Evolutionary conservation across 2,329 filamentous ascomycete species (phyloP), one percentile per base, ranked within the genome.

Genomic region (Talaromyces funiculosus): DNA sequence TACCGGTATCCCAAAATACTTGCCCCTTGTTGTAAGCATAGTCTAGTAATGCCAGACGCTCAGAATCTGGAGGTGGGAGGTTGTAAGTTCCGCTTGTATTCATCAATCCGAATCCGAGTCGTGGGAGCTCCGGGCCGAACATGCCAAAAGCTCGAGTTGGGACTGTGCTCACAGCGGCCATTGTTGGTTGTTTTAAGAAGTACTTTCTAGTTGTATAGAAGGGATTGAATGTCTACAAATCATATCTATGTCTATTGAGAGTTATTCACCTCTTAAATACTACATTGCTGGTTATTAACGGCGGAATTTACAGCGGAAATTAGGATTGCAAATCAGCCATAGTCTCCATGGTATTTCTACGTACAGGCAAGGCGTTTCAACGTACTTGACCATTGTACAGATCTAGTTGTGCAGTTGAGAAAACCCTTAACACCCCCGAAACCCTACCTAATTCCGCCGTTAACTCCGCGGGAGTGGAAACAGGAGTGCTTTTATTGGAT

Each of bases 1-100:
- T 62, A 53, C 70, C 65, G 18, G 69, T 72, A 62, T 77, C 74
- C 74, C 75, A 77, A 61, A 75, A 73, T 1, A 70, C 73, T 29
- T 65, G 67, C 2, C 78, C 78, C 3, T 73, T 62, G 60, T 77
- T 74, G 12, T 72, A 65, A 1, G 78, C 75, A n/a, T 73, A 72
- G 63, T 81, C 77, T 1, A 80, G 72, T 1, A 80, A 38, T 2
- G 69, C 68, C 20, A 79, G 69, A 4, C 74, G 74, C 31, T 78
- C 75, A 57, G 77, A 72, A 33, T 80, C 76, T 4, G 67, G 59
- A 7, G 67, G 56, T 8, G 65, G 62, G 31, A 62, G 53, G 57
- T 69, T 71, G 62, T 72, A 71, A 20, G 61, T 55, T n/a, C 58
- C 58, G 7, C 60, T 62, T 18, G 64, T 29, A 6, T 62, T 57